Evolutionary conservation across 2,329 filamentous ascomycete genomes (phyloP).

Genomic region (Aspergillaceae sp.): DNA sequence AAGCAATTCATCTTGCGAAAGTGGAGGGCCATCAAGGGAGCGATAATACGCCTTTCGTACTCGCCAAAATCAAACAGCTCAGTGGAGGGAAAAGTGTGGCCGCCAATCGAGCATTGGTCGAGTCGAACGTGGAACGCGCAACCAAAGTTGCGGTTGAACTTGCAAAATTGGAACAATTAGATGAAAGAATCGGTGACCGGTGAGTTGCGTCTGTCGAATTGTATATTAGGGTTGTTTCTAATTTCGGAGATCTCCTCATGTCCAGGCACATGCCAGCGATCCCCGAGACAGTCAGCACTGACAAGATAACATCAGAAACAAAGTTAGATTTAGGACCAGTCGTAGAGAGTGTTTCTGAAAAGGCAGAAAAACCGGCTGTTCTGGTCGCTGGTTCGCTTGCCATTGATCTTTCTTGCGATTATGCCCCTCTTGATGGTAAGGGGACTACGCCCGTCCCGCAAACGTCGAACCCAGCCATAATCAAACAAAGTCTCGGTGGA

Average conservation of each 20-base stretch:
- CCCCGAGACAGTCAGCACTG: slow-evolving; percentile 15
- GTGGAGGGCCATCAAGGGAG: slow-evolving; percentile 61
- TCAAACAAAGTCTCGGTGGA: slow-evolving; percentile 76
- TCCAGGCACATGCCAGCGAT: slow-evolving; percentile 31
- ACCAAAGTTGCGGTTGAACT: slow-evolving; percentile 58
- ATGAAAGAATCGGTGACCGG: slow-evolving; percentile 22
- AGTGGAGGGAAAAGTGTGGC: slow-evolving; percentile 61
- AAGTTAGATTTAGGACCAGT: slow-evolving; percentile 7
- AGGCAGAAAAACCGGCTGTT: slow-evolving; percentile 48
- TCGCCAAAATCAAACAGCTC: slow-evolving; percentile 69
- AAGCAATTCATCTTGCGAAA: slow-evolving; percentile 57
- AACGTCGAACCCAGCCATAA: slow-evolving; percentile 78
- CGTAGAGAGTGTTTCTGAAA: slow-evolving; percentile 4
- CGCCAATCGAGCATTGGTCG: slow-evolving; percentile 64
- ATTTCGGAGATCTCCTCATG: slow-evolving; percentile 22
- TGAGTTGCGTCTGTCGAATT: slow-evolving; percentile 26
- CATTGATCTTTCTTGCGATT: slow-evolving; percentile 80
- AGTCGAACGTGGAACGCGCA: slow-evolving; percentile 58
- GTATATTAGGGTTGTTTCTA: slow-evolving; percentile 23
- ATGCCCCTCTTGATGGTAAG: slow-evolving; percentile 40
- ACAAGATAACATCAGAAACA: slow-evolving; percentile 14
- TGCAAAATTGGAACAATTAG: slow-evolving; percentile 43
- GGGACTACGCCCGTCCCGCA: slow-evolving; percentile 42
- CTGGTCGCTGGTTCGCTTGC: slow-evolving; percentile 86
- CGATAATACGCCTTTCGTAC: slow-evolving; percentile 75